These are phyloP conservation scores for Podosphaera fusca DNA, from an alignment of 2,329 filamentous ascomycete genomes.

Conservation along the genomic window DNA sequence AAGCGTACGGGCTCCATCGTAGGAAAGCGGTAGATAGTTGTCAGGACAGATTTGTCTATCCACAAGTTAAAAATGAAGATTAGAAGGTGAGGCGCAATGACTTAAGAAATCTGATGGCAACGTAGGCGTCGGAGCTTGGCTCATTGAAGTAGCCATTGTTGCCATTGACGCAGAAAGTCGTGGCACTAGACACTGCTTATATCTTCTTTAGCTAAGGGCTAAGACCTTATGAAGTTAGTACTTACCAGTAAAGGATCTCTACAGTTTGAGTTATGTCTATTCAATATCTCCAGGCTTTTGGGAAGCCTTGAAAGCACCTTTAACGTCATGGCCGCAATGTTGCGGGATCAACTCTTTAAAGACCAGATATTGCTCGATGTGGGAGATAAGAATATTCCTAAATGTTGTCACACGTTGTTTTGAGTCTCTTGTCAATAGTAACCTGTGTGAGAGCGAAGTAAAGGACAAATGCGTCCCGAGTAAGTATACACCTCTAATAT, in stretches of 20 bases:
- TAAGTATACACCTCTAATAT: too few relatives aligned
- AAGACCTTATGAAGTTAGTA: neutral
- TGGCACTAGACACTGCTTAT: slow-evolving; percentile 22
- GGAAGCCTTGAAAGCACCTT: slow-evolving; percentile 14
- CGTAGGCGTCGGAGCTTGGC: too few relatives aligned
- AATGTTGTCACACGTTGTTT: too few relatives aligned
- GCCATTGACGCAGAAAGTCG: slow-evolving; percentile 23
- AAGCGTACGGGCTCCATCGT: slow-evolving; percentile 63
- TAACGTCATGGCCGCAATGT: slow-evolving; percentile 13
- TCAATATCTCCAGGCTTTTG: slow-evolving; percentile 11
- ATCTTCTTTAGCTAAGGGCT: slow-evolving; percentile 3
- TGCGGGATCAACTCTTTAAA: slow-evolving; percentile 5
- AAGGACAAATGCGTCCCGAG: too few relatives aligned
- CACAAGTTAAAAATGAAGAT: too few relatives aligned
- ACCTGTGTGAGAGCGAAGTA: too few relatives aligned
- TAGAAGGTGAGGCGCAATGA: too few relatives aligned
- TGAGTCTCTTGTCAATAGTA: too few relatives aligned
- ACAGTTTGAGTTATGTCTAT: slow-evolving; percentile 8
- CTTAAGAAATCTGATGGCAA: too few relatives aligned
- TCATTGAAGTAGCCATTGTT: slow-evolving; percentile 18
- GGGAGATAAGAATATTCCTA: too few relatives aligned
- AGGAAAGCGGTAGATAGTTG: slow-evolving; percentile 81
- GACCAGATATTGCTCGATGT: slow-evolving; percentile 3
- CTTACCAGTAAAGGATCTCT: slow-evolving; percentile 20
- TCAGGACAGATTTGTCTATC: slow-evolving; percentile 27